Percentiles rank a stretch among this genome's conserved stretches.
These are phyloP conservation scores for Rhizopogon vesiculosus DNA, from an alignment of 768 basidiomycete species.

Conservation along the genomic window DNA sequence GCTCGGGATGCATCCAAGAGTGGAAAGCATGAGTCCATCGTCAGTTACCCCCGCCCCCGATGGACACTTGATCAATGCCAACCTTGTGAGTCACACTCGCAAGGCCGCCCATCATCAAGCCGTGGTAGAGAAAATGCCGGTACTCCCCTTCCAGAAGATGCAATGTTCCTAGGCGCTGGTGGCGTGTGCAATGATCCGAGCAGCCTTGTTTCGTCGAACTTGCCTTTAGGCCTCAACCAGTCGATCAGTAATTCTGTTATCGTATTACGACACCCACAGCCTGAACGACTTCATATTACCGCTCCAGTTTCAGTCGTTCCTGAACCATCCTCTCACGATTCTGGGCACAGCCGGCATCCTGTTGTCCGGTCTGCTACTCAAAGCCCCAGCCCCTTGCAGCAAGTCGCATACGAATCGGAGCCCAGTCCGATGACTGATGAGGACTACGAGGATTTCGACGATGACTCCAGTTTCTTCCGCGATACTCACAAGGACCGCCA, in stretches of 20 bases:
- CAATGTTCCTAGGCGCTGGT: constrained; percentile 49
- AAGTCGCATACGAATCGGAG: constrained; percentile 26
- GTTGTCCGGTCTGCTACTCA: constrained; percentile 27
- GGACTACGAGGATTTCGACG: constrained; percentile 27
- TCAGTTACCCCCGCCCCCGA: constrained; percentile 27
- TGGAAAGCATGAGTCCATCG: not conserved
- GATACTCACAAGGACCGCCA: constrained; percentile 22
- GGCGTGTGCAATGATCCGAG: constrained; percentile 30
- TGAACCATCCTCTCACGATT: constrained; percentile 21
- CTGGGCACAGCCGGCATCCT: constrained; percentile 14
- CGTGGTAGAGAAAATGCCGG: constrained; percentile 15
- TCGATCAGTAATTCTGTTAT: constrained; percentile 13
- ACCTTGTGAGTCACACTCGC: constrained; percentile 19
- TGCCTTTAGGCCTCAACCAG: constrained; percentile 29
- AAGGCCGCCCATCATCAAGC: constrained; percentile 23
- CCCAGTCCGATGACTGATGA: constrained; percentile 23
- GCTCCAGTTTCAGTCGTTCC: constrained; percentile 17
- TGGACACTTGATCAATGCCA: constrained; percentile 12
- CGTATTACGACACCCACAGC: constrained; percentile 25
- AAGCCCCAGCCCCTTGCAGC: constrained; percentile 37
- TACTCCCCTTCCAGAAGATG: constrained; percentile 34
- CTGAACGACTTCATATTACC: constrained; percentile 21
- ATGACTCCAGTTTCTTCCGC: constrained; percentile 30
- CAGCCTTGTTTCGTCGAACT: constrained; percentile 26
- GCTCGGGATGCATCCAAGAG: constrained; percentile 20